Evolutionary conservation across 129 eudicot species (phyloP), one percentile per base, ranked within the genome.

Genomic region (Chrysanthemum makinoi): DNA sequence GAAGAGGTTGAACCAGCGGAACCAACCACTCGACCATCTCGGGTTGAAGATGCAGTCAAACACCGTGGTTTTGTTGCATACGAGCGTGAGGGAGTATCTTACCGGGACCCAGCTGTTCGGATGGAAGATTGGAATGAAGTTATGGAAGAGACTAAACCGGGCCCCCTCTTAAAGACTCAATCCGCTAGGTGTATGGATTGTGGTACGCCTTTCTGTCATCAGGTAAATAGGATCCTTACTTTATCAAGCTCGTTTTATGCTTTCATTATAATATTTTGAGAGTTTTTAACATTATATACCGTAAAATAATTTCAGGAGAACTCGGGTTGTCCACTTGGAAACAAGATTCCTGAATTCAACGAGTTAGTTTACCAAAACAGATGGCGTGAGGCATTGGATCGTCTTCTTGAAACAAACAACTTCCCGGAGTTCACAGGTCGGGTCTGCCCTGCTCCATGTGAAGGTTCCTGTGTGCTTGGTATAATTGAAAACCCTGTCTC

Each of bases 341-440:
- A 95, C 73, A 95, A 95, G 77, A 95, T 95, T 47, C 99, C 99
- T 0, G 99, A 95, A 66, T 95, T 95, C 79, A 95, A 95, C 14
- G 99, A 95, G 78, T 79, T 95, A 63, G 99, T 95, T 30, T 90
- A 95, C 82, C 99, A 95, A 67, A 95, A 95, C 64, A 88, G 99
- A 75, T 95, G 99, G 99, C 97, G 89, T 60, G 99, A 95, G 74
- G 99, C 99, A 55, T 79, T 95, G 48, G 96, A 95, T 58, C 87
- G 99, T 62, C 97, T 95, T 72, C 82, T 95, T 35, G 99, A 95
- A 72, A 95, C 99, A 13, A 95, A 95, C 51, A 95, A 95, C 79
- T 95, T 95, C 80, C 99, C 99, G 0, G 99, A 95, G 91, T 95
- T 95, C 77, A 95, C 99, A 2, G 99, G 99, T 12, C 90, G 99